Evolutionary conservation across 2,329 filamentous ascomycete species (phyloP), one percentile per base, ranked within the genome.

Genomic region (Alternaria infectoria): DNA sequence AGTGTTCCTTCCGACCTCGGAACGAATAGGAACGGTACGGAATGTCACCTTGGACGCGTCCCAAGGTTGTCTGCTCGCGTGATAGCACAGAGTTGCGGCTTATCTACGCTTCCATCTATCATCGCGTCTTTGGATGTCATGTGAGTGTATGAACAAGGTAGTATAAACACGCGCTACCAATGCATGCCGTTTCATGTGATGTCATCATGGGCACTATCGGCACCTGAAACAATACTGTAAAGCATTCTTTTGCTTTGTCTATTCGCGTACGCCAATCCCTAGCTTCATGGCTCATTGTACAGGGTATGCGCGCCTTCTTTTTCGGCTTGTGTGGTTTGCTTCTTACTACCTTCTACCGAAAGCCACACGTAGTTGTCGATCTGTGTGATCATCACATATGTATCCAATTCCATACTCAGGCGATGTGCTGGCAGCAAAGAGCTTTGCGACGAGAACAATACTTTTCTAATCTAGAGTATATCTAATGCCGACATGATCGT

Each of bases 1-100:
- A 30, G 56, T 26, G 61, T 57, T 30, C 56, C 65, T 69, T 64
- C 68, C 69, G 66, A 68, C 46, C 59, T 68, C 66, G 66, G 69
- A 69, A 68, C 61, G 47, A 59, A 50, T 54, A 51, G 46, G 59
- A 61, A 58, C n/a, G 32, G 61, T 54, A 64, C 54, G 57, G 62
- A 60, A 61, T 36, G 30, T 45, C 58, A n/a, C 49, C 26, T 9
- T 32, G 26, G 28, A 23, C 25, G 49, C 19, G 49, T 25, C 21
- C 28, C 49, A 52, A 52, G 28, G 49, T 32, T 19, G 19, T 13
- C 44, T 43, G 57, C 57, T 40, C 57, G 57, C 64, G 57, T 67
- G 62, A 67, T 60, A 26, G 62, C 40, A 23, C 46, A 25, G 21
- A 57, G 43, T 26, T 51, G 43, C 21, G 50, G 50, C 54, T 28